These are phyloP conservation scores for Aspergillus sp. DNA, from an alignment of 2,329 filamentous ascomycete genomes.

Conservation along the genomic window DNA sequence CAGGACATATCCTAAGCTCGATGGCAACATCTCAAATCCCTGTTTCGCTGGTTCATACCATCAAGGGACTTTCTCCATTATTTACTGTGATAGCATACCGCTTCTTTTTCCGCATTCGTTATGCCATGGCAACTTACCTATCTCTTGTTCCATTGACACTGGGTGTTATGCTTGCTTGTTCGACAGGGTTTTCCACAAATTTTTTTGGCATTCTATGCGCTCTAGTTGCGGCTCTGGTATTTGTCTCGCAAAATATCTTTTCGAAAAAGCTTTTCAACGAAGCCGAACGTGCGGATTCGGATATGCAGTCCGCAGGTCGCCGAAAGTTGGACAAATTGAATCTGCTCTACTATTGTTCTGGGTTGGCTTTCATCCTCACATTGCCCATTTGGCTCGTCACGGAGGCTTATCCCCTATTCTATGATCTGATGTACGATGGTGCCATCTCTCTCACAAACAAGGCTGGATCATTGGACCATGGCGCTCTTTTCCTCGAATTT, in stretches of 20 bases:
- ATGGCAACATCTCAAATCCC: constrained; percentile 93
- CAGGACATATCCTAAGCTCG: constrained; percentile 88
- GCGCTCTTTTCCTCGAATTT: constrained; percentile 72
- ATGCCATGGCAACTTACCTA: constrained; percentile 81
- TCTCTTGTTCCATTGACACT: constrained; percentile 87
- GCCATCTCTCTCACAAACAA: constrained; percentile 73
- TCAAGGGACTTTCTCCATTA: constrained; percentile 93
- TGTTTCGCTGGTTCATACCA: constrained; percentile 95
- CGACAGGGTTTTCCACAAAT: constrained; percentile 84
- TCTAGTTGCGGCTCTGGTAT: constrained; percentile 85
- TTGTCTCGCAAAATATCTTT: constrained; percentile 98
- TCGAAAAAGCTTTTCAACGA: constrained; percentile 98
- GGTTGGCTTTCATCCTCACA: constrained; percentile 84
- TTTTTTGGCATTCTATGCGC: constrained; percentile 87
- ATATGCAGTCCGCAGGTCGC: constrained; percentile 59
- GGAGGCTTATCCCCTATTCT: constrained; percentile 76
- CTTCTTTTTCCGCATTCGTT: constrained; percentile 81
- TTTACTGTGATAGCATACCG: constrained; percentile 95
- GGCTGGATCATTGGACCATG: constrained; percentile 68
- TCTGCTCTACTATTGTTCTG: constrained; percentile 93
- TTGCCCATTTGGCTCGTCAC: constrained; percentile 90
- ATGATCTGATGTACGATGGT: constrained; percentile 80
- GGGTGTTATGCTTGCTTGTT: constrained; percentile 96
- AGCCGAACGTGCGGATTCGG: constrained; percentile 78
- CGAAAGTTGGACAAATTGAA: constrained; percentile 96